Conservation (phyloP, 352 stramenopile genomes). For the Globisporangium emineosum region DNA sequence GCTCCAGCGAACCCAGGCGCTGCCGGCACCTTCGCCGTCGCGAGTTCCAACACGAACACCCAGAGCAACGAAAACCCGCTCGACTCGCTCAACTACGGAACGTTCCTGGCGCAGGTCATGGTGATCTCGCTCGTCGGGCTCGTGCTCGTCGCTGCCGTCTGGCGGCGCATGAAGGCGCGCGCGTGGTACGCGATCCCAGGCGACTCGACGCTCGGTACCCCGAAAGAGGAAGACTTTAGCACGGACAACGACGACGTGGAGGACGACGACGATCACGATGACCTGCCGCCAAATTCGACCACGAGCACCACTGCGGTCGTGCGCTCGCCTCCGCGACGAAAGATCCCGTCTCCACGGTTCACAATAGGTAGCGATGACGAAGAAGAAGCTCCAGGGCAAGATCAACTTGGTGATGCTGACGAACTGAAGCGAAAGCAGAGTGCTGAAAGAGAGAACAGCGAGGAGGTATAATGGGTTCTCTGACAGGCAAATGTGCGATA, state of each 20-base stretch:
- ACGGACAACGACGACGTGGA: slow-evolving; percentile 15
- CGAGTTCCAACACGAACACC: slow-evolving; percentile 2
- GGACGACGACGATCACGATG: slow-evolving; percentile 17
- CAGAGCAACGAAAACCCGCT: slow-evolving; percentile 15
- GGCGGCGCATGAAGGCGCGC: slow-evolving; percentile 37
- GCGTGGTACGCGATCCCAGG: slow-evolving; percentile 56
- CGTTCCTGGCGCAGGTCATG: slow-evolving; percentile 52
- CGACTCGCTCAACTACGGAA: slow-evolving; percentile 15
- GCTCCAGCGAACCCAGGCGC: slow-evolving; percentile 5
- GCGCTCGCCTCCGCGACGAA: slow-evolving; percentile 29
- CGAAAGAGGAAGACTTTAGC: slow-evolving; percentile 10
- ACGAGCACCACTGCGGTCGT: slow-evolving; percentile 16
- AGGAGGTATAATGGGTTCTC: not conserved
- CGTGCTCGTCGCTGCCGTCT: slow-evolving; percentile 46
- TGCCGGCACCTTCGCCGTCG: not conserved
- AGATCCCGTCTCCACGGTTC: slow-evolving; percentile 33
- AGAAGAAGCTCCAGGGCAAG: slow-evolving; percentile 9
- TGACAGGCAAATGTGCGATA: not conserved
- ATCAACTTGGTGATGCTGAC: not conserved
- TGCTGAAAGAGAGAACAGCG: not conserved
- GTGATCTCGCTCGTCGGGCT: slow-evolving; percentile 54
- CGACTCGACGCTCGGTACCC: slow-evolving; percentile 26
- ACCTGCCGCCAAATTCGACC: slow-evolving; percentile 18
- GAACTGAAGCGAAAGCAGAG: not conserved
- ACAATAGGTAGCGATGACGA: slow-evolving; percentile 49